phyloP scores from a whole-genome alignment of 2,329 filamentous ascomycete species.

The Aspergillus sp. region DNA sequence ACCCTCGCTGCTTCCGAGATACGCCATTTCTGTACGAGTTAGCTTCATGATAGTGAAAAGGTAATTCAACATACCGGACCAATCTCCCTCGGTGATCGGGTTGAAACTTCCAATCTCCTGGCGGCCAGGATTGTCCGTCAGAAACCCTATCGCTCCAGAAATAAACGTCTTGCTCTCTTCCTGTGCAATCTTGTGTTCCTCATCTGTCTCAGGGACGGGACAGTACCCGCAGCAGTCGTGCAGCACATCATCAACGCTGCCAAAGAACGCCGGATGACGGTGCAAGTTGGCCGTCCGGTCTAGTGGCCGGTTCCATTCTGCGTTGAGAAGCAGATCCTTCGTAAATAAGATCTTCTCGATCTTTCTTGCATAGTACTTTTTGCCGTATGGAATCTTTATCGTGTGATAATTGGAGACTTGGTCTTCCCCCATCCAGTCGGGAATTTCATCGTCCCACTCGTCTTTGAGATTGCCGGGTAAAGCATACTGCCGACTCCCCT shows the following conservation, averaged over 20 bases:
- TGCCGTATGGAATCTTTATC: slow-evolving; percentile 55
- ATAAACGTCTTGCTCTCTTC: slow-evolving; percentile 78
- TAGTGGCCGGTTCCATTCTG: slow-evolving; percentile 80
- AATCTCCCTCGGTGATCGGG: slow-evolving; percentile 78
- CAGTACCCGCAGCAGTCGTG: slow-evolving; percentile 82
- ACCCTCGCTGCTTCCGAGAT: slow-evolving; percentile 76
- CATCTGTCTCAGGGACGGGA: slow-evolving; percentile 68
- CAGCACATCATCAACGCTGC: slow-evolving; percentile 73
- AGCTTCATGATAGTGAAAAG: background rate
- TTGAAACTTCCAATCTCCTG: slow-evolving; percentile 77
- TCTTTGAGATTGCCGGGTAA: slow-evolving; percentile 76
- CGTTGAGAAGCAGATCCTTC: slow-evolving; percentile 79
- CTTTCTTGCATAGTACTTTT: slow-evolving; percentile 47
- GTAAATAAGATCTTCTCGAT: slow-evolving; percentile 84
- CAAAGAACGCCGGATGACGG: slow-evolving; percentile 85
- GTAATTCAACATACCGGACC: slow-evolving; percentile 58
- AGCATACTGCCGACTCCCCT: slow-evolving; percentile 45
- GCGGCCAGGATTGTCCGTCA: slow-evolving; percentile 80
- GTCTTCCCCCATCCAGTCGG: slow-evolving; percentile 78
- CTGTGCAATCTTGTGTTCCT: slow-evolving; percentile 72
- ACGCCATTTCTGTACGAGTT: slow-evolving; percentile 71
- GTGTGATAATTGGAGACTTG: slow-evolving; percentile 81
- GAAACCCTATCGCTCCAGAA: slow-evolving; percentile 72
- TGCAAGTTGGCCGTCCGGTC: slow-evolving; percentile 78
- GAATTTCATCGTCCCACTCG: slow-evolving; percentile 75